Percentiles rank a stretch among this genome's conserved stretches.
These are phyloP conservation scores for Candida tammaniensis DNA, from an alignment of 805 yeast genomes.

Conservation along the genomic window DNA sequence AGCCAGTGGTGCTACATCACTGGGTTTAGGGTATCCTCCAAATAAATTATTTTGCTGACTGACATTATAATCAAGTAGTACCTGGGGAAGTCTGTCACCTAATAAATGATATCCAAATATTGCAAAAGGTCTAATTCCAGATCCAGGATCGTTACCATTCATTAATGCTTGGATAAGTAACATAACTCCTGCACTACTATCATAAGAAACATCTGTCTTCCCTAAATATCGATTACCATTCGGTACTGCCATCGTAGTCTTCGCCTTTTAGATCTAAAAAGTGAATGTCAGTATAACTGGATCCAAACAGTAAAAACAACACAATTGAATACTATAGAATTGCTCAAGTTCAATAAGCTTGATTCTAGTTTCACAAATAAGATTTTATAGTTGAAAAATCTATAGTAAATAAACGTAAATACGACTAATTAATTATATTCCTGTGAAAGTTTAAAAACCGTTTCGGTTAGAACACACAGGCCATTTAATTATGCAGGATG, in stretches of 20 bases:
- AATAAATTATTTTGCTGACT: conserved; percentile 48
- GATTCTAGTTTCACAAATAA: no score
- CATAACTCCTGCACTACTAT: conserved; percentile 12
- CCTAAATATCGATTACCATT: no score
- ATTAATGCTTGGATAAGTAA: conserved; percentile 19
- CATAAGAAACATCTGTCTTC: background rate
- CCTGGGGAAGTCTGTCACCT: conserved; percentile 37
- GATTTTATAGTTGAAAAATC: no score
- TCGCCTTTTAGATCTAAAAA: background rate
- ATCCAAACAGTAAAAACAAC: no score
- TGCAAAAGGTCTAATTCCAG: conserved; percentile 20
- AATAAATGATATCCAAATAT: conserved; percentile 28
- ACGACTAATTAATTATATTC: no score
- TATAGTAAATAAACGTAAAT: no score
- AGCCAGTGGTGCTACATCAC: conserved; percentile 58
- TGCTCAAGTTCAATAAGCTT: no score
- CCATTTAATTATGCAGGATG: no score
- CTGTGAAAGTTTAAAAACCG: no score
- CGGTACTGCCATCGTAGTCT: background rate
- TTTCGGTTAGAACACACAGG: no score
- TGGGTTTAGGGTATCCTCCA: conserved; percentile 57
- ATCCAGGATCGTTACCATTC: conserved; percentile 27
- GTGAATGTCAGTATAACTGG: no score
- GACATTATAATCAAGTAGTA: conserved; percentile 32
- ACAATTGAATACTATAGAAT: no score